Conservation (phyloP, 129 eudicot species). For the Escallonia herrerae region DNA sequence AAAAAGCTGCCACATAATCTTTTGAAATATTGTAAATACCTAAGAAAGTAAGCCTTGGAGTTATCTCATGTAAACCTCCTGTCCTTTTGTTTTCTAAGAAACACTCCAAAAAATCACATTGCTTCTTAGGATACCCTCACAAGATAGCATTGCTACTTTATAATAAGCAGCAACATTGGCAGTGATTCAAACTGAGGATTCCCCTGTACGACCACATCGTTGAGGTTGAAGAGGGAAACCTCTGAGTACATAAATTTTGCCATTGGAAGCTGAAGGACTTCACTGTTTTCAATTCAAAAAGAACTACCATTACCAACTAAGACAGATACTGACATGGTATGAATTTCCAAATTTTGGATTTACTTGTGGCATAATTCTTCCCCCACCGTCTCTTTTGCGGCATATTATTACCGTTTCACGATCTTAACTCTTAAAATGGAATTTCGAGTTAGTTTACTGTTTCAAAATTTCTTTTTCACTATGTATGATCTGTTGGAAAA, state of each 20-base stretch:
- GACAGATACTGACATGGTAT: slow-evolving; percentile 11
- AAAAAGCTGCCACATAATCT: background rate
- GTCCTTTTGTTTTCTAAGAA: slow-evolving; percentile 20
- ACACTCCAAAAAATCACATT: slow-evolving; percentile 22
- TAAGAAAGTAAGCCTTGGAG: slow-evolving; percentile 19
- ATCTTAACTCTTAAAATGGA: too few species aligned
- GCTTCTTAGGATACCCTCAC: slow-evolving; percentile 24
- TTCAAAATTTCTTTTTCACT: background rate
- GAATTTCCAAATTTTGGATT: background rate
- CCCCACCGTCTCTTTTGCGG: too few species aligned
- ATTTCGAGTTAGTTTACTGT: too few species aligned
- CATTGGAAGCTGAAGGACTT: too few species aligned
- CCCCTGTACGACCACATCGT: background rate
- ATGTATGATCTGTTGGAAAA: slow-evolving; percentile 10
- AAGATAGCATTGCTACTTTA: slow-evolving; percentile 11
- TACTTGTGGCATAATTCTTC: too few species aligned
- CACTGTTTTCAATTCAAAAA: background rate
- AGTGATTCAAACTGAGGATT: background rate
- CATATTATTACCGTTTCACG: too few species aligned
- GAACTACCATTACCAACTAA: background rate
- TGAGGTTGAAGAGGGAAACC: background rate
- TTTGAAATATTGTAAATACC: slow-evolving; percentile 1
- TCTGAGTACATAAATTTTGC: background rate
- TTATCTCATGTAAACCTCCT: slow-evolving; percentile 14
- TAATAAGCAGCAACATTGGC: background rate